These are phyloP conservation scores for Penicillium sp. DNA, from an alignment of 2,329 filamentous ascomycete species.

Conservation along the genomic window DNA sequence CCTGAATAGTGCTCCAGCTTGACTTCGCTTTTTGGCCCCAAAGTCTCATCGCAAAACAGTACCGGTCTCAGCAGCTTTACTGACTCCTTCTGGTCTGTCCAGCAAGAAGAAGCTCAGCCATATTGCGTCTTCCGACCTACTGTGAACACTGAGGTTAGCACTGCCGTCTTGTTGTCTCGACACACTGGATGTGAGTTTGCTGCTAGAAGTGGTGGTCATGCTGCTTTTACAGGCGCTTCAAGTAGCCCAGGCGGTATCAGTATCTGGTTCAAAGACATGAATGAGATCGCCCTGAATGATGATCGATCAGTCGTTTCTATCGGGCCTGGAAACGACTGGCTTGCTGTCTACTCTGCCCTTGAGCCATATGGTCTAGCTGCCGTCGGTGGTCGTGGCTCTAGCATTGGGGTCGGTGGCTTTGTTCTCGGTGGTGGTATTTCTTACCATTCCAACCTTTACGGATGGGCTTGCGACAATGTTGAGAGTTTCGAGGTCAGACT, in stretches of 20 bases:
- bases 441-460: slow-evolving; percentile 35
- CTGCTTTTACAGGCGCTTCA: slow-evolving; percentile 56
- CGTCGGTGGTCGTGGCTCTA: slow-evolving; percentile 34
- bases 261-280: slow-evolving; percentile 36
- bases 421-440: slow-evolving; percentile 34
- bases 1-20: slow-evolving; percentile 14
- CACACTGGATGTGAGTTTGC: slow-evolving; percentile 50
- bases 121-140: slow-evolving; percentile 37
- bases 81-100: slow-evolving; percentile 37
- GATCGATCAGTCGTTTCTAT: slow-evolving; percentile 32
- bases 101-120: slow-evolving; percentile 38
- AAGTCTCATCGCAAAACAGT: slow-evolving; percentile 18
- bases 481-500: slow-evolving; percentile 34
- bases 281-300: slow-evolving; percentile 27
- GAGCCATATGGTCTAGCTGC: slow-evolving; percentile 34
- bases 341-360: slow-evolving; percentile 35
- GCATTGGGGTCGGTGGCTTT: slow-evolving; percentile 27
- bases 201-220: slow-evolving; percentile 60
- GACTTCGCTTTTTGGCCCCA: slow-evolving; percentile 14
- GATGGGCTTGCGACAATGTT: slow-evolving; percentile 41
- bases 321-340: slow-evolving; percentile 39
- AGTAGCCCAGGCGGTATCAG: slow-evolving; percentile 49
- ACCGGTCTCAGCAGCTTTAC: slow-evolving; percentile 24
- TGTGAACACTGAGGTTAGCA: slow-evolving; percentile 32
- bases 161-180: slow-evolving; percentile 33